Evolutionary conservation across 305 asterid genomes (phyloP).

Genomic region (Solanum chacoense): DNA sequence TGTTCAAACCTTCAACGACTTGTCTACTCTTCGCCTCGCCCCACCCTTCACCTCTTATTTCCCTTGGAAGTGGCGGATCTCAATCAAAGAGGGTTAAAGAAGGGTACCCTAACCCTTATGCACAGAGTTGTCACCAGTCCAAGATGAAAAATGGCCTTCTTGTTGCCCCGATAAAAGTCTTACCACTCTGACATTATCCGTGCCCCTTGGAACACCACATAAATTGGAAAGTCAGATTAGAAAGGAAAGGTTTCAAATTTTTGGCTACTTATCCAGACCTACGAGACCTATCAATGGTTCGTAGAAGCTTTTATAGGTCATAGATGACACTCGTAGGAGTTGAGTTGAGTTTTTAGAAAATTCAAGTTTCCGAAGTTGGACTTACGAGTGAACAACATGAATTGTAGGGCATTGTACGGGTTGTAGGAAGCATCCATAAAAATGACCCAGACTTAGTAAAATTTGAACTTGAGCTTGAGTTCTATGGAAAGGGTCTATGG

Average conservation of each 20-base stretch:
- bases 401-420: neutral
- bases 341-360: neutral
- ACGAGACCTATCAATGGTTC: neutral
- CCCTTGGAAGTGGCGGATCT: neutral
- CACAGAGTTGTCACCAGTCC: neutral
- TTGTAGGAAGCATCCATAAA: neutral
- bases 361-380: neutral
- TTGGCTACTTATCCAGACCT: neutral
- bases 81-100: neutral
- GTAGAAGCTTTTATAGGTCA: neutral
- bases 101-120: neutral
- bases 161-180: neutral
- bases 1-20: neutral
- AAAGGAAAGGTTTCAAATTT: neutral
- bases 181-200: neutral
- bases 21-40: neutral
- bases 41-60: neutral
- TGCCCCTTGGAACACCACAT: neutral
- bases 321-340: neutral
- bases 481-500: neutral
- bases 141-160: neutral
- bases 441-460: neutral
- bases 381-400: neutral
- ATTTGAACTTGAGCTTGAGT: neutral
- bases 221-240: neutral